Percentiles rank a stretch among this genome's conserved stretches.
Evolutionary conservation across 2,329 filamentous ascomycete species (phyloP).

Genomic region (Ophiostoma novo-ulmi): DNA sequence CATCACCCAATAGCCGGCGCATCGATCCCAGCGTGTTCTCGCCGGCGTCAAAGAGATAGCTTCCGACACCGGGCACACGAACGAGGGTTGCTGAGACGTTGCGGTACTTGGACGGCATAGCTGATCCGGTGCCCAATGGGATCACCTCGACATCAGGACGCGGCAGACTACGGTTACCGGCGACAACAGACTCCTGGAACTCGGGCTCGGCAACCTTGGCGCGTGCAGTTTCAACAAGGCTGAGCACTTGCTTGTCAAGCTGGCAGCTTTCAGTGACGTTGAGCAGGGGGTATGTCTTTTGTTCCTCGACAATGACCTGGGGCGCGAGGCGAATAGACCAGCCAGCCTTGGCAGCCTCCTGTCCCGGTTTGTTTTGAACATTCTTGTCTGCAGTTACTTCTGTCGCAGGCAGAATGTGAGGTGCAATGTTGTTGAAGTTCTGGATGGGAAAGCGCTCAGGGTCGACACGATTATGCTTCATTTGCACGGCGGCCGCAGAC

Average conservation of each 20-base stretch:
- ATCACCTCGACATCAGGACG: constrained; percentile 68
- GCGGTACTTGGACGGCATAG: constrained; percentile 83
- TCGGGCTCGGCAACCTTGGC: constrained; percentile 39
- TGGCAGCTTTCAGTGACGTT: constrained; percentile 43
- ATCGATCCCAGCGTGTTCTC: constrained; percentile 90
- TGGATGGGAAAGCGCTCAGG: constrained; percentile 67
- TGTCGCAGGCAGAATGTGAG: not conserved
- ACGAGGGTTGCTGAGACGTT: constrained; percentile 90
- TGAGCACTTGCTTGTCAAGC: constrained; percentile 42
- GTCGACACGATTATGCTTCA: constrained; percentile 68
- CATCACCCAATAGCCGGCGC: constrained; percentile 62
- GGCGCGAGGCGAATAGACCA: constrained; percentile 46
- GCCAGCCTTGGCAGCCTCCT: constrained; percentile 42
- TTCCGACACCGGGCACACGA: constrained; percentile 77
- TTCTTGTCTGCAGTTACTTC: not conserved
- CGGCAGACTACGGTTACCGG: constrained; percentile 48
- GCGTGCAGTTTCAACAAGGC: constrained; percentile 49
- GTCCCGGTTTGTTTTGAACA: constrained; percentile 24
- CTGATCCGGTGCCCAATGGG: constrained; percentile 85
- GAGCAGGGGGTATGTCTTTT: constrained; percentile 46
- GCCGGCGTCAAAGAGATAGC: constrained; percentile 84
- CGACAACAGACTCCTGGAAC: constrained; percentile 47
- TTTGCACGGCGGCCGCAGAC: constrained; percentile 60
- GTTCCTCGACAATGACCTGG: constrained; percentile 42
- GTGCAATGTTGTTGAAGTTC: constrained; percentile 51